A percentile compares a stretch with the other conserved stretches of the same genome.
Evolutionary conservation across 2,329 filamentous ascomycete species (phyloP).

Genomic region (Huntiella omanensis): DNA sequence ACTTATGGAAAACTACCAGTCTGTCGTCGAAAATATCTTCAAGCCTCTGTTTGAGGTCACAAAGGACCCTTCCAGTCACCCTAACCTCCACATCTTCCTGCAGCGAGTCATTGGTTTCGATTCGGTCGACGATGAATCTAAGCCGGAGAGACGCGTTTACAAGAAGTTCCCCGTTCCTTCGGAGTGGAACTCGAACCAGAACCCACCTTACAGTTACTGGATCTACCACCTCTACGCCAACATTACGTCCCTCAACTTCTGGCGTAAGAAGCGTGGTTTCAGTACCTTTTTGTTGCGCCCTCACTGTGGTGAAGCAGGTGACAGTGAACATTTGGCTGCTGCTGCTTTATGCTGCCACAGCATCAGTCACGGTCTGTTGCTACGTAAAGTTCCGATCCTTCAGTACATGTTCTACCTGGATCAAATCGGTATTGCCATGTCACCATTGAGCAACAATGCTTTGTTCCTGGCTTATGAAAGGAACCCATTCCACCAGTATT

Average conservation of each 20-base stretch:
- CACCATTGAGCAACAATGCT: constrained; percentile 94
- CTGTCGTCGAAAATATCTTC: constrained; percentile 82
- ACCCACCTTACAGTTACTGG: constrained; percentile 98
- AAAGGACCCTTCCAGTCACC: constrained; percentile 65
- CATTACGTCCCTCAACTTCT: constrained; percentile 77
- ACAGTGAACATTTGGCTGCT: constrained; percentile 87
- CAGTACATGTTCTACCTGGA: constrained; percentile 98
- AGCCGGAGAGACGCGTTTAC: constrained; percentile 82
- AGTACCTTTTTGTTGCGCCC: constrained; percentile 88
- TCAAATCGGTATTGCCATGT: constrained; percentile 98
- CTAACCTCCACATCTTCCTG: constrained; percentile 85
- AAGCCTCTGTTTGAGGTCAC: constrained; percentile 90
- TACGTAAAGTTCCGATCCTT: constrained; percentile 82
- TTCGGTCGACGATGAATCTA: constrained; percentile 96
- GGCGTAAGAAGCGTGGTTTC: constrained; percentile 79
- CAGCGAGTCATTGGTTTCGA: constrained; percentile 94
- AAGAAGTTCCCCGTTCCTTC: constrained; percentile 85
- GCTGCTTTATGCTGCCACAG: constrained; percentile 86
- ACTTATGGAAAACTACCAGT: constrained; percentile 75
- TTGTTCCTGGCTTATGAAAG: constrained; percentile 91
- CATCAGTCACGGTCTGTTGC: constrained; percentile 82
- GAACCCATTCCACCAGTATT: constrained; percentile 91
- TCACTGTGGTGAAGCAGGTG: constrained; percentile 91
- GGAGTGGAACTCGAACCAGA: constrained; percentile 79
- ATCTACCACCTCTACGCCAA: constrained; percentile 95